Percentiles rank a stretch among this genome's conserved stretches.
Conservation (phyloP, 139 green algal species). For the Tetratostichococcus sp. region DNA sequence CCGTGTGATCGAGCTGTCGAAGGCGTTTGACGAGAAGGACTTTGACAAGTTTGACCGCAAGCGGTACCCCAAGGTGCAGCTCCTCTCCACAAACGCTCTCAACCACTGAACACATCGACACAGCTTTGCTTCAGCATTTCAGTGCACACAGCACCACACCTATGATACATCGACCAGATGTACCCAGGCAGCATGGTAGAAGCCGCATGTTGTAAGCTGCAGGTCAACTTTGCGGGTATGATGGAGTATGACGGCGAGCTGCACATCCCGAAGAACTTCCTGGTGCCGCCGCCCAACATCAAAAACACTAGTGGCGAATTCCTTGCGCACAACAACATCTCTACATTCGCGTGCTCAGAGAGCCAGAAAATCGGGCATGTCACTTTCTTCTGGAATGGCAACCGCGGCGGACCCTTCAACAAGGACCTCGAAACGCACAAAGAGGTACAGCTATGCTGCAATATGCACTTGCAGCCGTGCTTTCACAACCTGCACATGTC, state of each 20-base stretch:
- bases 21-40: conserved; percentile 89
- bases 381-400: conserved; percentile 98
- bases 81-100: not conserved
- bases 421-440: conserved; percentile 82
- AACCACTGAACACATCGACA: no score
- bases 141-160: no score
- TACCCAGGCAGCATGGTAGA: no score
- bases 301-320: conserved; percentile 65
- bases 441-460: conserved; percentile 34
- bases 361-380: conserved; percentile 91
- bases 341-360: conserved; percentile 89
- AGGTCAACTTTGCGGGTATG: conserved; percentile 83
- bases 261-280: conserved; percentile 81
- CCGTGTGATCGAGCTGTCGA: conserved; percentile 87
- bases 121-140: no score
- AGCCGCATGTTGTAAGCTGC: no score
- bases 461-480: not conserved
- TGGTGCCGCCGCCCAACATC: conserved; percentile 88
- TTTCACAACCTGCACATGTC: no score
- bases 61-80: conserved; percentile 62
- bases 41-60: conserved; percentile 75
- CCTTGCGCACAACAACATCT: conserved; percentile 74
- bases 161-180: no score
- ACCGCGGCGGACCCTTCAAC: conserved; percentile 87
- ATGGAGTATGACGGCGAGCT: conserved; percentile 98